Base-by-base conservation (phyloP, 2,329 filamentous ascomycete species). In the Cadophora gregata region DNA sequence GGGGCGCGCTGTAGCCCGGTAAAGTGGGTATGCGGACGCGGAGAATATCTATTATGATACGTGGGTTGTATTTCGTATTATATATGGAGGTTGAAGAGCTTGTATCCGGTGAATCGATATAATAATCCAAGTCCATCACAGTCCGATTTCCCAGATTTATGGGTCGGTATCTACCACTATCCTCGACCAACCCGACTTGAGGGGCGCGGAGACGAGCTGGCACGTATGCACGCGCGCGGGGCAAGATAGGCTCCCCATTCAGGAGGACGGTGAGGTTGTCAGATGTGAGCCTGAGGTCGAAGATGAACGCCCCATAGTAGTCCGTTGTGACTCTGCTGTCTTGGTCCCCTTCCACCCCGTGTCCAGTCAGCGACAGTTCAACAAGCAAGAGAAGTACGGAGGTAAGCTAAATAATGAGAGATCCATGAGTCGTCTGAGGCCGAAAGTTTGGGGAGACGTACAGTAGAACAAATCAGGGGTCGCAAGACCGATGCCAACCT, bases 201-300 rank as follows among this genome's bases (percentile, higher is more conserved):
- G 63, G 55, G 24, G 67, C 70, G 47, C 53, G 55, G 42, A 73
- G 66, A 63, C 45, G 63, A 27, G 68, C 60, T 19, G 70, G 69
- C 53, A 66, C 38, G 50, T 72, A 24, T 47, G 64, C 48, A 51
- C 65, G 47, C 56, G 65, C 59, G 33, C 68, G 66, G 48, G 70
- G 69, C 10, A 72, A 62, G 64, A 73, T 69, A 14, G 68, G 62
- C 53, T 70, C 64, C 25, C 63, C 67, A 62, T 73, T 70, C 31
- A 72, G 56, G 9, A 72, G 63, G 21, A 73, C 66, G 7, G 66
- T 69, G 60, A 48, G 67, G 21, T 68, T 67, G 59, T 73, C 67
- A 42, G 62, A 62, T 42, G 67, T 68, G 53, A 73, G 60, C 27
- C 67, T 72, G 64, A 72, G 69, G 67, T 71, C 70, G 48, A 72